Evolutionary conservation across 371 early-diverging fungal genomes (phyloP), one percentile per base, ranked within the genome.

Genomic region (Mucor sp.): DNA sequence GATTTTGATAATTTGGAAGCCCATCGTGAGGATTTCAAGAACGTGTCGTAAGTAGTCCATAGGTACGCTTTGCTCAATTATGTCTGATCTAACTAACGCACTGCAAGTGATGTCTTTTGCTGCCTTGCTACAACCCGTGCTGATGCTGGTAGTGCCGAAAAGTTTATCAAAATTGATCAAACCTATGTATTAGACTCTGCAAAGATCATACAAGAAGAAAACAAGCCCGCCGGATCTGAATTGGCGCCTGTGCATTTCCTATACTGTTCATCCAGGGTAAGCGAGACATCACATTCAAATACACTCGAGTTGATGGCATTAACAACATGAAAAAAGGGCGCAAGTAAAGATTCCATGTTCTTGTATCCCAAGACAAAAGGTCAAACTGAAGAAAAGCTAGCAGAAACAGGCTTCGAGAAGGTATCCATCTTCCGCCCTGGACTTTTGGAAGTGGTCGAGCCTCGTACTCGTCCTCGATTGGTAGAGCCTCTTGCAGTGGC

Each of bases 311-410:
- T 15, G 1, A n/a, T 25, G 19, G 14, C 14, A 14, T 14, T 37
- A 14, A 37, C 14, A 14, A 14, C 23, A 28, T 60, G 4, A 23
- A 9, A 47, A 19, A 55, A 80, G 83, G 82, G 82, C 1, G 85
- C 92, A 15, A 84, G 89, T 65, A 72, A 83, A 39, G 69, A 76
- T 59, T 91, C 93, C 0, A 65, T 61, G 28, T 87, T 93, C 35
- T 72, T 93, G 30, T 95, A 94, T 68, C 70, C 79, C 21, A 85
- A 84, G 63, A 84, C 88, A 23, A 95, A 95, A 72, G 94, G 94
- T 33, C 80, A 93, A 76, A 91, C 90, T 1, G 93, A 94, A 63
- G 74, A 84, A 32, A 85, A 81, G 15, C 65, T 94, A 19, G 74
- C 69, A 50, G 76, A 82, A 58, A 67, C 87, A 63, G 91, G 90